A percentile compares a stretch with the other conserved stretches of the same genome.
These are phyloP conservation scores for Chlorencoelia australis DNA, from an alignment of 2,329 filamentous ascomycete genomes.

Conservation along the genomic window DNA sequence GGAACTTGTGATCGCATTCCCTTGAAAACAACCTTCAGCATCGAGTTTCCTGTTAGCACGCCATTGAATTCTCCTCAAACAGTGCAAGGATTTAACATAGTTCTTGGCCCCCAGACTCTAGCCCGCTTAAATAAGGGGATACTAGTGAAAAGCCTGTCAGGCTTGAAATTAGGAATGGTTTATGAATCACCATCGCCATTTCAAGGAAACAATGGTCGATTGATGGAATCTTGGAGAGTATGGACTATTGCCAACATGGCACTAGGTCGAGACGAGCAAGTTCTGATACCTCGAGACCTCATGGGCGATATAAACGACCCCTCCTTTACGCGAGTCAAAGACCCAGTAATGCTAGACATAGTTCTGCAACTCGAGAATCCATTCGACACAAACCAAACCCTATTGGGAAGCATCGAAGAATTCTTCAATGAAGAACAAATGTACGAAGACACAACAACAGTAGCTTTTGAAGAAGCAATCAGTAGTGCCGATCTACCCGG, in stretches of 20 bases:
- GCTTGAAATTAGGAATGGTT: constrained; percentile 56
- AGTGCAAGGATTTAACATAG: constrained; percentile 26
- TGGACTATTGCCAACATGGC: constrained; percentile 72
- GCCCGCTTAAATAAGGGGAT: constrained; percentile 38
- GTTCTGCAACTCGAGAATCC: constrained; percentile 41
- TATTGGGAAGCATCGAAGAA: constrained; percentile 14
- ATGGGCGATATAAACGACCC: constrained; percentile 71
- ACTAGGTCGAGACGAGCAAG: constrained; percentile 77
- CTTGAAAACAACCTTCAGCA: constrained; percentile 57
- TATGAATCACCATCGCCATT: constrained; percentile 40
- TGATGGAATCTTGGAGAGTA: constrained; percentile 53
- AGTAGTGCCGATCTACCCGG: constrained; percentile 17
- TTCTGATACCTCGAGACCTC: constrained; percentile 69
- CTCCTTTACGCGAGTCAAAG: constrained; percentile 70
- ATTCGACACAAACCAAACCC: constrained; percentile 12
- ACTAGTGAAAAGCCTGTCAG: constrained; percentile 42
- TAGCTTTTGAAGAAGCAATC: constrained; percentile 13
- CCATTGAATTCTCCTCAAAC: constrained; percentile 7
- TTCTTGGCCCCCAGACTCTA: constrained; percentile 39
- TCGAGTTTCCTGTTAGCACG: constrained; percentile 48
- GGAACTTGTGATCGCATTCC: constrained; percentile 68
- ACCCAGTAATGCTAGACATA: constrained; percentile 63
- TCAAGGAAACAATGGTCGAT: constrained; percentile 25
- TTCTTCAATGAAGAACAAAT: constrained; percentile 13
- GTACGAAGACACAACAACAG: constrained; percentile 11